Conservation (phyloP, 352 stramenopile genomes). For the Globisporangium megalacanthum region DNA sequence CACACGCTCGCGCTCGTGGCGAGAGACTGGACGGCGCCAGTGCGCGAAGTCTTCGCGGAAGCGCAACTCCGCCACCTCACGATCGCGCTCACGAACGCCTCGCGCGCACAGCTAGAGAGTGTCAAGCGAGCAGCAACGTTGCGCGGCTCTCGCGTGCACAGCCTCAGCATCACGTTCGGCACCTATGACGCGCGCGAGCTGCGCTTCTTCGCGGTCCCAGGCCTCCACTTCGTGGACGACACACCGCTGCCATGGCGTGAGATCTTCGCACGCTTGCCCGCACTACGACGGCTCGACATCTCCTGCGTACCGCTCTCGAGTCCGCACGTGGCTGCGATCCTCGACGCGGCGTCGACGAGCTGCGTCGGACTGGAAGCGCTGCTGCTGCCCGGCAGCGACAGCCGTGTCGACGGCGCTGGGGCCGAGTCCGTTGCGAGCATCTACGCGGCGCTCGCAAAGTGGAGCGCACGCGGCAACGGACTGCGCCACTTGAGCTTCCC, state of each 20-base stretch:
- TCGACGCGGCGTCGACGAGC: conserved; percentile 27
- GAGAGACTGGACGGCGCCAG: conserved; percentile 23
- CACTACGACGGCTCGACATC: conserved; percentile 47
- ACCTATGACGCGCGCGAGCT: conserved; percentile 14
- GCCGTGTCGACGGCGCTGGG: not conserved
- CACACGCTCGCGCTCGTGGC: conserved; percentile 25
- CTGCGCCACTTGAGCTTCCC: conserved; percentile 41
- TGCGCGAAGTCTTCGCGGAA: conserved; percentile 26
- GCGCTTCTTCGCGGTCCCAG: conserved; percentile 17
- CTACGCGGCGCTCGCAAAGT: conserved; percentile 27
- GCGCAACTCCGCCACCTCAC: conserved; percentile 21
- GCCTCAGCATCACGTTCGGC: conserved; percentile 26
- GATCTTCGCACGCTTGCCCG: conserved; percentile 24
- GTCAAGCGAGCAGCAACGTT: conserved; percentile 16
- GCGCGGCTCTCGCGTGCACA: conserved; percentile 18
- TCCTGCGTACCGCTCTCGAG: conserved; percentile 45
- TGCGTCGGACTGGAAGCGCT: conserved; percentile 45
- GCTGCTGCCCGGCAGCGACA: conserved; percentile 22
- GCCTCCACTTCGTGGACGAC: conserved; percentile 21
- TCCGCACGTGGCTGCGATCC: conserved; percentile 26
- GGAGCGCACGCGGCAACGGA: conserved; percentile 26
- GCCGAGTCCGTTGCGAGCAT: not conserved
- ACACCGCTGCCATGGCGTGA: conserved; percentile 27
- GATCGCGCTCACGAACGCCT: conserved; percentile 25
- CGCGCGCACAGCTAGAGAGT: conserved; percentile 15